Evolutionary conservation across 164 flowering plant species (phyloP), one percentile per base, ranked within the genome.

Genomic region (Dillenia turbinata): DNA sequence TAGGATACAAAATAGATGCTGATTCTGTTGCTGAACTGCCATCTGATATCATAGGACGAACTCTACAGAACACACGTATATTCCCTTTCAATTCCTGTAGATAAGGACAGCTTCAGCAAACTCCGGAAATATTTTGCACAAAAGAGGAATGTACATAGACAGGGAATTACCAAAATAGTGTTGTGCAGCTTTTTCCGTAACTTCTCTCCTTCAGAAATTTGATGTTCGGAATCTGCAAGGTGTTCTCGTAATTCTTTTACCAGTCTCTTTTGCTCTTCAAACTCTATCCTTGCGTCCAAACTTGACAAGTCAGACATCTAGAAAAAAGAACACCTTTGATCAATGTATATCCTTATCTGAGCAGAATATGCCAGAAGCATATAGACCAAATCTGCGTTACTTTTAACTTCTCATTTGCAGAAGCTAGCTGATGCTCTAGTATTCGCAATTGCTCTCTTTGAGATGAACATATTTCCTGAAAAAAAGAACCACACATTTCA

Each of bases 31-130:
- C 73, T 62, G 62, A 74, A 63, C 78, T 77, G 56, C 90, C 97
- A 54, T 88, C 96, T 49, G 94, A 84, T 63, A 89, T 67, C 44
- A 86, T 61, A 47, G 99, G 99, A 6, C 99, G 81, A 2, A 95
- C 98, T 78, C 99, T 73, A 68, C 99, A 95, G 69, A 95, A 95
- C 11, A 95, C 99, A 1, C 99, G 85, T 14, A 95, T 92, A 61
- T 95, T 95, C 44, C 99, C 99, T 70, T 95, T 95, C 16, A 95
- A 66, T 72, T 95, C 99, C 99, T 95, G 84, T 56, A 74, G 12
- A 16, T 64, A 57, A 45, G 59, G 64, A 56, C 17, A 17, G 13
- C 26, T 61, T 19, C 19, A 33, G 19, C 9, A 59, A 33, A 4
- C 40, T 43, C 59, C 22, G 5, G 49, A 12, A 12, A 9, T 13